Evolutionary conservation across 2,329 filamentous ascomycete genomes (phyloP), one percentile per base, ranked within the genome.

Genomic region (Fusarium drepaniforme): DNA sequence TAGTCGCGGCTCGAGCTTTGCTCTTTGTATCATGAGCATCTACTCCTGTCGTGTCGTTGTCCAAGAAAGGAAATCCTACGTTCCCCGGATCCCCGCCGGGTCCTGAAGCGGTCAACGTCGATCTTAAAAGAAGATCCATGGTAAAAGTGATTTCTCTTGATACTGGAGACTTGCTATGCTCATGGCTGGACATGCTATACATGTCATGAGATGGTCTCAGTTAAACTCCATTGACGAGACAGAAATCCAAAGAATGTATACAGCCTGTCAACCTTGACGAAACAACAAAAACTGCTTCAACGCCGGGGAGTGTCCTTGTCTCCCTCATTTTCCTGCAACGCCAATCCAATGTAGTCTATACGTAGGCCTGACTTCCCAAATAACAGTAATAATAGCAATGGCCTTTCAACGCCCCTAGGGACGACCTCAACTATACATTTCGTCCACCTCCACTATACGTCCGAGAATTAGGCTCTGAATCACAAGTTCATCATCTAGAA

Each of bases 391-490:
- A 42, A 70, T 67, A 74, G 63, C 40, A 66, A 75, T 71, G n/a
- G 37, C 58, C 59, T 59, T 51, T 35, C 25, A 78, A 75, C 75
- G 67, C 77, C 77, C 12, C 8, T 56, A 72, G 77, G 49, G 38
- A 5, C 28, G 13, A 28, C 18, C 28, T 56, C 28, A 56, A 21
- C 28, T 68, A 68, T 77, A 68, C 77, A 82, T 78, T 75, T 90
- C 88, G 15, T 85, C 87, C 60, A 90, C 89, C 72, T 94, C 92
- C 63, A 95, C 90, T 76, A 98, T 84, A 71, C 91, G 90, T 1
- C 96, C 96, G 61, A 98, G 82, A 73, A 99, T 98, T 69, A 98
- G 85, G 82, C 95, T 98, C 86, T 99, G 96, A 66, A 97, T 92
- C 25, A 98, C 91, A 80, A 96, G 91, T 83, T 98, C 96, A 81